These are phyloP conservation scores for Cryptosporidium tyzzeri DNA, from an alignment of 169 alveolate genomes.

Conservation along the genomic window DNA sequence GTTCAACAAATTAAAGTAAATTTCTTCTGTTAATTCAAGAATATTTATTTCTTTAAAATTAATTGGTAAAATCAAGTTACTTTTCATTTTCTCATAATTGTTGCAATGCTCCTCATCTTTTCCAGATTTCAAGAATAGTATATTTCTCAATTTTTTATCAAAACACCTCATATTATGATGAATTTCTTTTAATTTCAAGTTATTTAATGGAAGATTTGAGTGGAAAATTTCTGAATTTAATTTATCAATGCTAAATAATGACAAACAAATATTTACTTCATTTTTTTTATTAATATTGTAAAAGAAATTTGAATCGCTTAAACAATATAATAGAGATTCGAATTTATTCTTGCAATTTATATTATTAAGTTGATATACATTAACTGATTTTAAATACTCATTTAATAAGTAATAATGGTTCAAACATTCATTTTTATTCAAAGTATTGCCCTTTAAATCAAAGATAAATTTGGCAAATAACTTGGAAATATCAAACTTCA, in stretches of 20 bases:
- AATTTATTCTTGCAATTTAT: background rate
- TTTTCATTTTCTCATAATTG: too few relatives aligned
- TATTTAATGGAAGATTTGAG: background rate
- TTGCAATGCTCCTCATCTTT: background rate
- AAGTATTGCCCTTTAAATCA: background rate
- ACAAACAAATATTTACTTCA: background rate
- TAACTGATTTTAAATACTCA: slow-evolving; percentile 7
- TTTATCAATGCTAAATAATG: background rate
- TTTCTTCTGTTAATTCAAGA: slow-evolving; percentile 6
- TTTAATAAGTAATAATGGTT: background rate
- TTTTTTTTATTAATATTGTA: slow-evolving; percentile 5
- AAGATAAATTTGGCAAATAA: background rate
- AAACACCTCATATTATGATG: background rate
- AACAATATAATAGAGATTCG: slow-evolving; percentile 4
- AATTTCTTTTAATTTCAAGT: background rate
- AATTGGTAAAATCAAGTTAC: background rate
- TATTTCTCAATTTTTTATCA: background rate
- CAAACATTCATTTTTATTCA: background rate
- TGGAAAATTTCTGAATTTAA: background rate
- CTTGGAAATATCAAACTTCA: background rate
- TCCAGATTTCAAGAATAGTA: background rate
- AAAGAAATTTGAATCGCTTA: slow-evolving; percentile 14
- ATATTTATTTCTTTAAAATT: background rate
- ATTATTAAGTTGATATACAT: slow-evolving; percentile 1
- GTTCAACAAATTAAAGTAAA: background rate